Base-by-base conservation (phyloP, 257 asterid species). In the Agastache rugosa region DNA sequence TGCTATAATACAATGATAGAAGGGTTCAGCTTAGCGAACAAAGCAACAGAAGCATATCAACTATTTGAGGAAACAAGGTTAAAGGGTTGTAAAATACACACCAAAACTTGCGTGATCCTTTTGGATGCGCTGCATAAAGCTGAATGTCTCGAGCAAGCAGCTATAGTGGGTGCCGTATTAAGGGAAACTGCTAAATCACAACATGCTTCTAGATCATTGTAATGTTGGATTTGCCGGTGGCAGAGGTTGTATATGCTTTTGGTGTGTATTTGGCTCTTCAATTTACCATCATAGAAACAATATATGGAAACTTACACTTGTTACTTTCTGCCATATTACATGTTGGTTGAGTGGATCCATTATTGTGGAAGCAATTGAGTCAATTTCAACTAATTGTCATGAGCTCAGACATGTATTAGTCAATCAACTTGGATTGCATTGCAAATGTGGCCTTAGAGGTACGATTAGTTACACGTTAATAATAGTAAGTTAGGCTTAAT, bases 61-160 rank as follows among this genome's bases (percentile, higher is more conserved):
- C 73, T 94, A 47, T 94, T 94, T 51, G 97, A 92, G 74, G 98
- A 94, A 81, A 90, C 97, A 11, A 85, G 97, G 80, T 65, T 82
- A 78, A 90, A 81, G 83, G 97, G 98, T 11, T 89, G 96, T 79
- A 83, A 79, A 67, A 87, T 94, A 78, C 78, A 92, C 67, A 78
- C 97, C 1, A 94, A 86, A 82, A 94, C 97, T 23, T 94, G 99
- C 71, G 88, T 94, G 62, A 63, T 92, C 12, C 97, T 94, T 77
- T 83, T 92, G 86, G 99, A 94, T 75, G 88, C 97, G 1, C 69
- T 94, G 74, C 97, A 94, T 81, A 94, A 88, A 83, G 97, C 93
- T 11, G 99, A 94, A 35, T 94, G 97, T 76, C 87, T 94, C 23
- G 97, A 90, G 81, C 93, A 94, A 83, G 99, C 99, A 39, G 99